Conservation (phyloP, 2,329 filamentous ascomycete species). For the Niveomyces coronatus region DNA sequence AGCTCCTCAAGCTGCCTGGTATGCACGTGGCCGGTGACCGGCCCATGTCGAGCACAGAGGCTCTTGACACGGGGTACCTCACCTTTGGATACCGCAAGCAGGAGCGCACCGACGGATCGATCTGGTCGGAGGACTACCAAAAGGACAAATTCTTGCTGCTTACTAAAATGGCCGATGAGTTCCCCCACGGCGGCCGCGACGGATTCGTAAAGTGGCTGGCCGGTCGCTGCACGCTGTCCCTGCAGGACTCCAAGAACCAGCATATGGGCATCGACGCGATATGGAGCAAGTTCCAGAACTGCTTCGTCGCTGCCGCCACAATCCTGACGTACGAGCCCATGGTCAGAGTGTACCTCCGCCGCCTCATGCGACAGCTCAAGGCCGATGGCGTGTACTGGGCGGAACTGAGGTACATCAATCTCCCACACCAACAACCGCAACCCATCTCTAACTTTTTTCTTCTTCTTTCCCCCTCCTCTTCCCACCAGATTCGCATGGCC, state of each 20-base stretch:
- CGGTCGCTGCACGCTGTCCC: conserved; percentile 59
- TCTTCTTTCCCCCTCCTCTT: too few species aligned
- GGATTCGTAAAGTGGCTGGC: conserved; percentile 74
- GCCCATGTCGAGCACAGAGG: conserved; percentile 42
- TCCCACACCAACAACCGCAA: not conserved
- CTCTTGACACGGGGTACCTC: conserved; percentile 44
- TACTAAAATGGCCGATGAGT: conserved; percentile 56
- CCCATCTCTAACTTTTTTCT: not conserved
- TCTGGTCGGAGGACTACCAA: conserved; percentile 60
- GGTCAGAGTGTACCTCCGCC: conserved; percentile 63
- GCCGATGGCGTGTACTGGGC: conserved; percentile 78
- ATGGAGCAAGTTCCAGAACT: conserved; percentile 70
- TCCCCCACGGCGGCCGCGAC: conserved; percentile 58
- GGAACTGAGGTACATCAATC: conserved; percentile 49
- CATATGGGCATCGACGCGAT: conserved; percentile 76
- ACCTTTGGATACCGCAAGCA: conserved; percentile 50
- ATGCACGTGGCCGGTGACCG: conserved; percentile 59
- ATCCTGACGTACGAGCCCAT: conserved; percentile 88
- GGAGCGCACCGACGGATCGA: conserved; percentile 33
- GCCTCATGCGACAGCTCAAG: conserved; percentile 60
- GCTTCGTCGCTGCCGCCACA: conserved; percentile 62
- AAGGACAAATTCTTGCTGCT: conserved; percentile 48
- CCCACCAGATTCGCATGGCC: conserved; percentile 65
- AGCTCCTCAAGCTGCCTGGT: conserved; percentile 60
- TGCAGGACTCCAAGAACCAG: conserved; percentile 64